A percentile compares a stretch with the other conserved stretches of the same genome.
phyloP scores from a whole-genome alignment of 257 asterid genomes.

The Avicennia marina region DNA sequence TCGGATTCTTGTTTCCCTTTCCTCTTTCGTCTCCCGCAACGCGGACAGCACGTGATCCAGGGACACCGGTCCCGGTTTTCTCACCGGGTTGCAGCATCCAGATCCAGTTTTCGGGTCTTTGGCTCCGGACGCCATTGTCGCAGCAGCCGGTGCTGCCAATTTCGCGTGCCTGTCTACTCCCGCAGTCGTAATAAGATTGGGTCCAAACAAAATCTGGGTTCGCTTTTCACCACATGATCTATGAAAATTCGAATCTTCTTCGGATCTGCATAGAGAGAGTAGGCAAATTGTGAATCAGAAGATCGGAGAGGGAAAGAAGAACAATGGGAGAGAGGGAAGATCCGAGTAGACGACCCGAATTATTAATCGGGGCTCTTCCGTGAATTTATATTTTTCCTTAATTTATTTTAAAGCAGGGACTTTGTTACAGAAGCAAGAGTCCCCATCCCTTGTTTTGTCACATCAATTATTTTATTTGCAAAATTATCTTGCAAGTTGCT shows the following conservation, averaged over 20 bases:
- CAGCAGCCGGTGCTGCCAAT: slow-evolving; percentile 41
- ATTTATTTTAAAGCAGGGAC: too few relatives aligned
- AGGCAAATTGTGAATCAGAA: neutral
- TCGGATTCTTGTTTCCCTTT: slow-evolving; percentile 71
- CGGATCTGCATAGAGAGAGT: slow-evolving; percentile 31
- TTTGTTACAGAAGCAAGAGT: too few relatives aligned
- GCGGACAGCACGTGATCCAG: slow-evolving; percentile 88
- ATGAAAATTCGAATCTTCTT: neutral
- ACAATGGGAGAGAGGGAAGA: slow-evolving; percentile 31
- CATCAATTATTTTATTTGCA: too few relatives aligned
- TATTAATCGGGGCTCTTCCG: slow-evolving; percentile 20
- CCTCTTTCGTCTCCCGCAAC: slow-evolving; percentile 72
- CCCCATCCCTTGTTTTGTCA: too few relatives aligned
- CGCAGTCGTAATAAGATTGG: slow-evolving; percentile 29
- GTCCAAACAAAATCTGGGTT: neutral
- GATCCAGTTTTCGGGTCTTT: slow-evolving; percentile 32
- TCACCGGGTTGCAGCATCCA: slow-evolving; percentile 79
- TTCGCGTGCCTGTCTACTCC: slow-evolving; percentile 55
- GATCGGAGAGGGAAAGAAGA: slow-evolving; percentile 17
- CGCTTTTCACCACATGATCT: slow-evolving; percentile 18
- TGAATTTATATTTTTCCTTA: neutral
- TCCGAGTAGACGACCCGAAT: slow-evolving; percentile 39
- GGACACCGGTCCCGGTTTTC: slow-evolving; percentile 73
- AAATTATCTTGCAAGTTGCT: too few relatives aligned
- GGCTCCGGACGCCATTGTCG: slow-evolving; percentile 35